Evolutionary conservation across 352 stramenopile species (phyloP).

Genomic region (Thraustochytrium striatum): DNA sequence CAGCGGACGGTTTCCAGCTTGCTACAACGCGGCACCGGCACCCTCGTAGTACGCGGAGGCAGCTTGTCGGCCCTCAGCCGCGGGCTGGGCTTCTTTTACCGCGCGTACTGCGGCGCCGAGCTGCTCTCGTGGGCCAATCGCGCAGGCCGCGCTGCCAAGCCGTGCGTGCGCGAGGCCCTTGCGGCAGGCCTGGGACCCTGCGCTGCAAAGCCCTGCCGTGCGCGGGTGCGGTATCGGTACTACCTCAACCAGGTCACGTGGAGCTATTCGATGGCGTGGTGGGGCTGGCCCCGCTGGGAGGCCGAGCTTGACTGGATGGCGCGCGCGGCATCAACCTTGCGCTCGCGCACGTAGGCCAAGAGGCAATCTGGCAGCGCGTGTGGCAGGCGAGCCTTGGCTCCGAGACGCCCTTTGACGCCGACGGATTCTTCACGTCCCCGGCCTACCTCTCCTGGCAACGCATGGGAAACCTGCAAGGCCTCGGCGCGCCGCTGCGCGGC

Average conservation of each 20-base stretch:
- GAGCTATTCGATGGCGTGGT: conserved; percentile 80
- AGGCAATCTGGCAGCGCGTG: conserved; percentile 69
- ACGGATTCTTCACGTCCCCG: conserved; percentile 79
- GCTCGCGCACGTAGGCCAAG: conserved; percentile 76
- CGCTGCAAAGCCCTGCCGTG: background rate
- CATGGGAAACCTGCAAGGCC: conserved; percentile 76
- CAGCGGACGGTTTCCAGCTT: no score
- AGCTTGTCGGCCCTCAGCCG: background rate
- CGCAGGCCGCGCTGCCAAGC: background rate
- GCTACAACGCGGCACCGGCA: background rate
- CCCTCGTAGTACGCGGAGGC: background rate
- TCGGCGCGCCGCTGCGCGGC: conserved; percentile 43
- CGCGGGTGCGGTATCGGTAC: conserved; percentile 70
- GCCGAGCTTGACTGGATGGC: conserved; percentile 85
- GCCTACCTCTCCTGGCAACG: conserved; percentile 68
- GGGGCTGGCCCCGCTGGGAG: conserved; percentile 79
- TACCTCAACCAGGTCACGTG: conserved; percentile 85
- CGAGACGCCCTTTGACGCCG: conserved; percentile 60
- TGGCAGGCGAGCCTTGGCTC: conserved; percentile 75
- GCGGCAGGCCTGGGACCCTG: background rate
- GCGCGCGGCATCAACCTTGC: conserved; percentile 82
- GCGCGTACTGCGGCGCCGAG: conserved; percentile 24
- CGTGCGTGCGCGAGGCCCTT: background rate
- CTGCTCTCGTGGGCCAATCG: conserved; percentile 30
- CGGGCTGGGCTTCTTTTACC: conserved; percentile 12